Conservation (phyloP, 345 rosid species). For the Trapa incisa region DNA sequence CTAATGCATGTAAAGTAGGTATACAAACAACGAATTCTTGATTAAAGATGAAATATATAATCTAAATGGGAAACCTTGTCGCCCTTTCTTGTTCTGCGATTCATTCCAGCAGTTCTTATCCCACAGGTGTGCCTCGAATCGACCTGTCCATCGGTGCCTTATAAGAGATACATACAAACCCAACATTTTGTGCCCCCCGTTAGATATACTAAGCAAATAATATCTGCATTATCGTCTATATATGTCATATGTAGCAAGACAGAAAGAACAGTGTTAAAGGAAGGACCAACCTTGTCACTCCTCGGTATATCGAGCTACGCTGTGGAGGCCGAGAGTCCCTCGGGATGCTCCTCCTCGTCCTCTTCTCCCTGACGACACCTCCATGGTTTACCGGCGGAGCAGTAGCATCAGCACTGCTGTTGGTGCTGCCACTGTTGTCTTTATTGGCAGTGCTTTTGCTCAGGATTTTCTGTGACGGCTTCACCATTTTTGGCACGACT, state of each 20-base stretch:
- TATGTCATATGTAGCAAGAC: too few relatives aligned
- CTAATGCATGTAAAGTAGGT: too few relatives aligned
- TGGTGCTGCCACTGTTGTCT: constrained; percentile 4
- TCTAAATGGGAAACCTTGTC: constrained; percentile 39
- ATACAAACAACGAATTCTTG: too few relatives aligned
- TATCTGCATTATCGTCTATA: too few relatives aligned
- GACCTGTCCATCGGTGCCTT: constrained; percentile 82
- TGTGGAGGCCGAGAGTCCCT: constrained; percentile 71
- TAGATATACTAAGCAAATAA: too few relatives aligned
- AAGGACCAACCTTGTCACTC: constrained; percentile 57
- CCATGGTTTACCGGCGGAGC: constrained; percentile 2
- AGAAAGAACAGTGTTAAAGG: too few relatives aligned
- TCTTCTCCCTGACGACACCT: constrained; percentile 38
- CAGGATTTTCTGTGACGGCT: constrained; percentile 21
- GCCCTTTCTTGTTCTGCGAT: constrained; percentile 68
- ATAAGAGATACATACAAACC: too few relatives aligned
- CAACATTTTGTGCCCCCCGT: too few relatives aligned
- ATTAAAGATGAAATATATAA: too few relatives aligned
- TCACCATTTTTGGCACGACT: constrained; percentile 22
- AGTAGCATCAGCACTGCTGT: neutral
- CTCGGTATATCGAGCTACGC: constrained; percentile 78
- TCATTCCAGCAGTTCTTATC: constrained; percentile 84
- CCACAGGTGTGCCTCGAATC: constrained; percentile 82
- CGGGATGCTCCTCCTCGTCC: constrained; percentile 67
- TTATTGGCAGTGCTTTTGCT: constrained; percentile 7